Base-by-base conservation (phyloP, 129 eudicot species). In the Lactuca saligna region DNA sequence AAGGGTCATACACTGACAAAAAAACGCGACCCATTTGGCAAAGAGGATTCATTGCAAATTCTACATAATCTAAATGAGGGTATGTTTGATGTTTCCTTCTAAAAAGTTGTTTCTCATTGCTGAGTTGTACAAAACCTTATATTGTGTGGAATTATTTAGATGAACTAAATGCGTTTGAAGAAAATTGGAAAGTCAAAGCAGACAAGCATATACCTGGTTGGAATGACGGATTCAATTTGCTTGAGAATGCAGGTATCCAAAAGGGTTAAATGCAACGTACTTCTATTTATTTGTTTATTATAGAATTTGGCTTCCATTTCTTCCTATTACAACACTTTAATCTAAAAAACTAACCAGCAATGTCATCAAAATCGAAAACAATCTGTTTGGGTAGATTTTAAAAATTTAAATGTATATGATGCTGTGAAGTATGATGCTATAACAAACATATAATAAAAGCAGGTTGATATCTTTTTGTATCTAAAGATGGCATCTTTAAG, bases 1-100 rank as follows among this genome's bases (percentile, higher is more conserved):
- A 70, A 87, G 94, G 94, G 94, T 8, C 94, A 83, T 87, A 83
- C 94, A 16, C 54, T 76, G 63, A 79, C 94, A 31, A 79, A 76
- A 54, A 87, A 75, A 12, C 75, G 82, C 4, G 57, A 25, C 67
- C 82, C 87, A 3, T 68, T 72, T 74, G 87, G 87, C 48, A 67
- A 63, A 70, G 81, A 69, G 70, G 87, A 84, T 74, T 75, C 89
- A 3, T 20, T 87, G 72, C 89, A 87, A 61, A 84, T 84, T 70
- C 55, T 87, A 57, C 94, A 87, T 79, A 84, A 87, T 61, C 72
- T 87, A 57, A 68, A 84, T 42, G 94, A 87, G 70, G 94, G 94
- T 87, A 44, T 53, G 60, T 32, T 76, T 25, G 29, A 25, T 25
- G 29, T 25, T 66, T 32, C 60, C 48, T 69, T 12, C 33, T 2